Evolutionary conservation across 2,329 filamentous ascomycete genomes (phyloP).

Genomic region (Stachybotrys elegans): DNA sequence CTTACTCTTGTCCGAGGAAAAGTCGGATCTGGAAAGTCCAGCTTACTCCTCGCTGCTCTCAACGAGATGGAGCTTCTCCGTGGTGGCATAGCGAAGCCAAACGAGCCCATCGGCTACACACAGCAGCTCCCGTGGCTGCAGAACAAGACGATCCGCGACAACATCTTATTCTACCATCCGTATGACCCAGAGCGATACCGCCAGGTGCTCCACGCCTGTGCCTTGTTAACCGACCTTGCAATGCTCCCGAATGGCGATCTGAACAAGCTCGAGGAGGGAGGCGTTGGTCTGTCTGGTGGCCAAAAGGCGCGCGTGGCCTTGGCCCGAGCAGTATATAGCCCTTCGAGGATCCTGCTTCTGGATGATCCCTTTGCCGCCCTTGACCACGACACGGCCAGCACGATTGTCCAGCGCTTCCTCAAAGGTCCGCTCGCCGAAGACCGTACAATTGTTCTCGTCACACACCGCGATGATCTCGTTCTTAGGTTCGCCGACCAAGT

Average conservation of each 20-base stretch:
- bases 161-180: constrained; percentile 56
- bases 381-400: constrained; percentile 57
- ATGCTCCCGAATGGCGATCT: constrained; percentile 53
- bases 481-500: constrained; percentile 68
- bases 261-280: constrained; percentile 57
- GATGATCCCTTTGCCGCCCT: constrained; percentile 61
- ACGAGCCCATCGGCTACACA: constrained; percentile 49
- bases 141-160: constrained; percentile 60
- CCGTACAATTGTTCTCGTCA: constrained; percentile 73
- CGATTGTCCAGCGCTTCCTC: constrained; percentile 57
- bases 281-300: constrained; percentile 58
- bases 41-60: constrained; percentile 52
- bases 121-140: constrained; percentile 62
- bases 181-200: constrained; percentile 53
- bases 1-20: constrained; percentile 54
- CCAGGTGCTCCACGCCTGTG: constrained; percentile 56
- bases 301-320: constrained; percentile 59
- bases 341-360: constrained; percentile 50
- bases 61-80: constrained; percentile 63
- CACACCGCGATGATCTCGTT: constrained; percentile 74
- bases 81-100: constrained; percentile 40
- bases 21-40: constrained; percentile 58
- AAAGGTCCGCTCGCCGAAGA: constrained; percentile 54
- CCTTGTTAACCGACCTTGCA: constrained; percentile 49
- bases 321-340: constrained; percentile 58